Evolutionary conservation across 139 green algal species (phyloP).

Genomic region (Chara braunii): DNA sequence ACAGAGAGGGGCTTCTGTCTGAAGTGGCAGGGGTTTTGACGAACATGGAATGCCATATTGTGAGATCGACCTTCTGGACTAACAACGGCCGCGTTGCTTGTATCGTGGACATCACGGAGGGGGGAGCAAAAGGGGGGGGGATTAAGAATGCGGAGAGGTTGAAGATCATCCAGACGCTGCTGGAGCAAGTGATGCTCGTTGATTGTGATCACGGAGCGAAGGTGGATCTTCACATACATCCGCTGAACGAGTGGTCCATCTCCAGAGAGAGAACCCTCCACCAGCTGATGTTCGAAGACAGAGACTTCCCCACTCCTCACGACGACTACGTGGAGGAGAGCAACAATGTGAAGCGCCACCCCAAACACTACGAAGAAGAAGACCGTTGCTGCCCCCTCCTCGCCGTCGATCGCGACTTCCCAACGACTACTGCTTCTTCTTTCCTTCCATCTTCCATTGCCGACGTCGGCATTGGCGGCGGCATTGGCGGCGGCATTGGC

Average conservation of each 20-base stretch:
- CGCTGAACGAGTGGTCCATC: conserved; percentile 28
- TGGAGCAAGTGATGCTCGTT: conserved; percentile 18
- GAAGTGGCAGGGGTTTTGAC: conserved; percentile 74
- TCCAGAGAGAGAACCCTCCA: conserved; percentile 87
- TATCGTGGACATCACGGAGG: conserved; percentile 36
- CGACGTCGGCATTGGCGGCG: no score
- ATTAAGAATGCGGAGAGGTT: conserved; percentile 23
- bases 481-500: no score
- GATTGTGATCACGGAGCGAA: not conserved
- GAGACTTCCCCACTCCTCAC: no score
- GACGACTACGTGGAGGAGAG: no score
- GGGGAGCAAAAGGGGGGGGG: conserved; percentile 4
- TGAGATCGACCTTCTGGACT: conserved; percentile 63
- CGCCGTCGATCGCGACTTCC: no score
- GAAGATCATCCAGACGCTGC: conserved; percentile 2
- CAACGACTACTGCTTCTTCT: no score
- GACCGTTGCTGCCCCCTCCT: no score
- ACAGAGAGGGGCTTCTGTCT: conserved; percentile 71
- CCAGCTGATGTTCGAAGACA: conserved; percentile 68
- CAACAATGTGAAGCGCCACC: no score
- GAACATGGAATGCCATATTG: conserved; percentile 71
- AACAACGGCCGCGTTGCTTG: conserved; percentile 32
- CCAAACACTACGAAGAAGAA: no score
- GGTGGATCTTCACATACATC: not conserved
- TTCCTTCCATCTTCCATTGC: no score